These are phyloP conservation scores for Curvularia hawaiiensis DNA, from an alignment of 2,329 filamentous ascomycete genomes.

Conservation along the genomic window DNA sequence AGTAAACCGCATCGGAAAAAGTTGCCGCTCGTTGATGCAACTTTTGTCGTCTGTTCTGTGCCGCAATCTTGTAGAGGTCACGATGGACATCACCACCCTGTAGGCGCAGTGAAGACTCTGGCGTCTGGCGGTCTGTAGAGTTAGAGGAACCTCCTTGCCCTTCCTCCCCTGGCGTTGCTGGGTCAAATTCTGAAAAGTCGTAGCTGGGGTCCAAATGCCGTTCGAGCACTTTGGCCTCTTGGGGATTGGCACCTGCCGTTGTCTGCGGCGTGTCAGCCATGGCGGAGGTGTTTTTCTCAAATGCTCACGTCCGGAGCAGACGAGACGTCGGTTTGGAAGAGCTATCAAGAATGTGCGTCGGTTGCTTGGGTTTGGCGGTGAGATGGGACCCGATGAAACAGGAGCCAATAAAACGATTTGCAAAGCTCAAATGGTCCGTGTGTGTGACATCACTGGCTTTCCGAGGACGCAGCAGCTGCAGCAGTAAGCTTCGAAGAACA, in stretches of 20 bases:
- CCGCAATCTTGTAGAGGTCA: slow-evolving; percentile 75
- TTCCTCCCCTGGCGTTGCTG: slow-evolving; percentile 30
- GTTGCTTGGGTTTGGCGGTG: slow-evolving; percentile 24
- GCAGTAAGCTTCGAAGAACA: slow-evolving; percentile 8
- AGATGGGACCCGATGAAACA: slow-evolving; percentile 18
- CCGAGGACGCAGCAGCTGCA: slow-evolving; percentile 4
- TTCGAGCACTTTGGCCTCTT: slow-evolving; percentile 47
- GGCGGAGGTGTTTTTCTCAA: background rate
- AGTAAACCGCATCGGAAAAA: slow-evolving; percentile 62
- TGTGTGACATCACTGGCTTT: slow-evolving; percentile 36
- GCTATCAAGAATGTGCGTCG: slow-evolving; percentile 8
- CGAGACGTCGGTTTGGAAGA: background rate
- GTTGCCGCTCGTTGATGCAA: slow-evolving; percentile 65
- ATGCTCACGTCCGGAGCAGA: slow-evolving; percentile 3
- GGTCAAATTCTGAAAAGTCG: slow-evolving; percentile 52
- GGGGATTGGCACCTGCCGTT: slow-evolving; percentile 33
- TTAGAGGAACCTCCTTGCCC: slow-evolving; percentile 33
- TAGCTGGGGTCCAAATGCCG: slow-evolving; percentile 49
- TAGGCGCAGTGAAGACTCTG: slow-evolving; percentile 70
- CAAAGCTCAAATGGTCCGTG: slow-evolving; percentile 36
- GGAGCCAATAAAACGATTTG: slow-evolving; percentile 29
- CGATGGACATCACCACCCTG: slow-evolving; percentile 81
- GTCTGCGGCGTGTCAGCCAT: slow-evolving; percentile 41
- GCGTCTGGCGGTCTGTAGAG: slow-evolving; percentile 26
- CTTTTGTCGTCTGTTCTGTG: slow-evolving; percentile 55